Evolutionary conservation across 106 monocot species (phyloP).

Genomic region (Acanthochlamys bracteata): DNA sequence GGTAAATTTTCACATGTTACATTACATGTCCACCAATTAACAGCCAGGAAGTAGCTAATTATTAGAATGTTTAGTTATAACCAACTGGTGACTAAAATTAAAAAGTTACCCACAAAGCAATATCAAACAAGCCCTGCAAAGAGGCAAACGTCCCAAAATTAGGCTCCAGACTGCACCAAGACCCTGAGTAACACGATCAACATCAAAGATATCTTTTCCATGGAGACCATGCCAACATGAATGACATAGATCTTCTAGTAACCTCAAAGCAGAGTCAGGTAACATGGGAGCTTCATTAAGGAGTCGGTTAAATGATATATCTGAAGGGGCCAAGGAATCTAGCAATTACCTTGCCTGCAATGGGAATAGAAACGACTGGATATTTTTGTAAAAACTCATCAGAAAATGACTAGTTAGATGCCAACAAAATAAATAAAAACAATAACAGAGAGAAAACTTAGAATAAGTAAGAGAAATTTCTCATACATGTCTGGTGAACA

Average conservation of each 20-base stretch:
- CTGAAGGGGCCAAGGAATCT: conserved; percentile 76
- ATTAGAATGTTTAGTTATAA: no score
- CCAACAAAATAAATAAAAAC: neutral
- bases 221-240: conserved; percentile 29
- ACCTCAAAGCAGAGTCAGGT: conserved; percentile 50
- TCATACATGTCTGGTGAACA: conserved; percentile 48
- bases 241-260: conserved; percentile 79
- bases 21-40: no score
- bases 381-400: no score
- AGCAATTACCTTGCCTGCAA: conserved; percentile 66
- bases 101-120: conserved; percentile 85
- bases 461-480: conserved; percentile 71
- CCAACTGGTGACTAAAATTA: no score
- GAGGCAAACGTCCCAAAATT: conserved; percentile 61
- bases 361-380: no score
- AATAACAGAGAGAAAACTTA: conserved; percentile 47
- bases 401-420: neutral
- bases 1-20: neutral
- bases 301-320: conserved; percentile 83
- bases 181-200: conserved; percentile 85
- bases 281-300: conserved; percentile 83
- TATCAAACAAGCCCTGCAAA: conserved; percentile 62
- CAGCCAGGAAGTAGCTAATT: no score
- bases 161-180: conserved; percentile 90
- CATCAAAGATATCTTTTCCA: conserved; percentile 54